Percentiles rank a stretch among this genome's conserved stretches.
Conservation (phyloP, 257 asterid species). For the Nicotiana attenuata region DNA sequence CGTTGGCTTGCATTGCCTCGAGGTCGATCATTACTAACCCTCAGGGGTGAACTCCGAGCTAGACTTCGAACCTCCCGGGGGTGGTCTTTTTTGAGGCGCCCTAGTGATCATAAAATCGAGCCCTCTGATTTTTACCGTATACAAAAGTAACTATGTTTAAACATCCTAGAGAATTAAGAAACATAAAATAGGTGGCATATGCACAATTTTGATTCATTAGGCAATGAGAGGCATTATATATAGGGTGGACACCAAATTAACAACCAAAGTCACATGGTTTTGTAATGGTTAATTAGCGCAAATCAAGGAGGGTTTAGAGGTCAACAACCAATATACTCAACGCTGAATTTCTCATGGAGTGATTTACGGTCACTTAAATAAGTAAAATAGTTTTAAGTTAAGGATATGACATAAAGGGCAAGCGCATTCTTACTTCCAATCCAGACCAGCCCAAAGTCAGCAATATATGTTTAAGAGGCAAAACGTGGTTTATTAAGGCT, state of each 20-base stretch:
- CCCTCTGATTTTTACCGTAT: too few relatives aligned
- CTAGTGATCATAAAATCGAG: too few relatives aligned
- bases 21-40: too few relatives aligned
- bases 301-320: constrained; percentile 4
- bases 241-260: background rate
- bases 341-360: background rate
- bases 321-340: background rate
- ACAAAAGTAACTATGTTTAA: too few relatives aligned
- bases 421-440: background rate
- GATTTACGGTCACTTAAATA: background rate
- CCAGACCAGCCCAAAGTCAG: background rate
- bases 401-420: too few relatives aligned
- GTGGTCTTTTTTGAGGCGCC: too few relatives aligned
- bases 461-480: background rate
- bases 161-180: background rate
- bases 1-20: too few relatives aligned
- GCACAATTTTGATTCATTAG: background rate
- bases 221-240: background rate
- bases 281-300: background rate
- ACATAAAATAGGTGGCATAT: background rate
- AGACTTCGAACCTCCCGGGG: too few relatives aligned
- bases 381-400: background rate
- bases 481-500: too few relatives aligned
- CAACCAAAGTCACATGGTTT: background rate
- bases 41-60: too few relatives aligned